Evolutionary conservation across 208 protist species (phyloP).

Genomic region (Crithidia expoeki): DNA sequence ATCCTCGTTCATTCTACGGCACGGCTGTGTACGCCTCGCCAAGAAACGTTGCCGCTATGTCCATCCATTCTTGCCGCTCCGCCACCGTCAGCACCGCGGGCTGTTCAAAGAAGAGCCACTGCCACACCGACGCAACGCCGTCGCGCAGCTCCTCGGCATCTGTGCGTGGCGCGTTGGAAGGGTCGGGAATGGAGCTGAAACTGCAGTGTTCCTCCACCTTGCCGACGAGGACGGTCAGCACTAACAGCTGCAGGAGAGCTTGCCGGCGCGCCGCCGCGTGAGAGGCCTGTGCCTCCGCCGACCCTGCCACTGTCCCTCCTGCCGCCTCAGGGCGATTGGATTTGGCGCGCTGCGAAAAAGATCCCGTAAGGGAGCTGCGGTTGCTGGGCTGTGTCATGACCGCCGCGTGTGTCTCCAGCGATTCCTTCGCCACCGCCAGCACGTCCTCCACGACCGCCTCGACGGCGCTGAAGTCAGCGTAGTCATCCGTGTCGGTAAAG

Average conservation of each 20-base stretch:
- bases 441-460: constrained; percentile 62
- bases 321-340: too few species aligned
- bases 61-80: constrained; percentile 61
- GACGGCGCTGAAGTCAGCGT: constrained; percentile 67
- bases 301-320: not conserved
- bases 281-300: not conserved
- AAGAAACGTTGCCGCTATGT: constrained; percentile 50
- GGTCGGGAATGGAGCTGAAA: constrained; percentile 37
- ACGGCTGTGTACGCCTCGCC: constrained; percentile 60
- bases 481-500: constrained; percentile 80
- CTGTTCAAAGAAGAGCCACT: constrained; percentile 50
- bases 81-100: constrained; percentile 39
- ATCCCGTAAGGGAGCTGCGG: not conserved
- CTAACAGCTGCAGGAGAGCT: constrained; percentile 68
- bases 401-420: constrained; percentile 24
- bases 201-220: constrained; percentile 42
- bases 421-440: constrained; percentile 31
- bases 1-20: constrained; percentile 10
- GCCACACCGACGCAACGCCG: constrained; percentile 54
- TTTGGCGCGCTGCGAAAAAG: not conserved
- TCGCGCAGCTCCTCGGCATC: constrained; percentile 67
- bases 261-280: constrained; percentile 29
- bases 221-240: constrained; percentile 64
- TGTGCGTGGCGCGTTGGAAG: constrained; percentile 30
- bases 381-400: not conserved